Percentiles rank a stretch among this genome's conserved stretches.
These are phyloP conservation scores for Colletotrichum scovillei DNA, from an alignment of 2,329 filamentous ascomycete genomes.

Conservation along the genomic window DNA sequence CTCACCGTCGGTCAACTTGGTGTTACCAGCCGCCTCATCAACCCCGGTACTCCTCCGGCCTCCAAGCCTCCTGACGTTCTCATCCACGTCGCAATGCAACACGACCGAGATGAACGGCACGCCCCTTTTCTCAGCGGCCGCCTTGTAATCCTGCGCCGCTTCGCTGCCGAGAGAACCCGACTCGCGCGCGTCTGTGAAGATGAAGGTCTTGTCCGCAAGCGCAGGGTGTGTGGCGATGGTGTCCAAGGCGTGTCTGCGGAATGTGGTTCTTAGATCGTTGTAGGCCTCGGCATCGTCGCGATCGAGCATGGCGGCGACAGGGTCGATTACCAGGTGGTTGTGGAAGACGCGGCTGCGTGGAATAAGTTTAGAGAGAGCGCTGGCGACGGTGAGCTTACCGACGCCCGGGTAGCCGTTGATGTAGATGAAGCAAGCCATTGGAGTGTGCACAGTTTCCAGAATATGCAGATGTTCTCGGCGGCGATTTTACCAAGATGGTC, in stretches of 20 bases:
- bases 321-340: conserved; percentile 46
- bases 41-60: conserved; percentile 20
- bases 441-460: background rate
- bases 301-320: conserved; percentile 37
- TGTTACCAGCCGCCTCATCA: conserved; percentile 5
- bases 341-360: conserved; percentile 41
- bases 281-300: conserved; percentile 38
- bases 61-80: conserved; percentile 40
- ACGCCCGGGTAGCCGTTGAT: conserved; percentile 47
- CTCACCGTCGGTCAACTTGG: conserved; percentile 40
- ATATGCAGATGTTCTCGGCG: background rate
- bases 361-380: conserved; percentile 42
- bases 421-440: conserved; percentile 40
- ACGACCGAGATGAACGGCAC: conserved; percentile 43
- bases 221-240: conserved; percentile 24
- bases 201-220: conserved; percentile 36
- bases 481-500: background rate
- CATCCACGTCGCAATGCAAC: conserved; percentile 41
- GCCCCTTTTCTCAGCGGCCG: conserved; percentile 37
- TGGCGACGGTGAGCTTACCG: conserved; percentile 46
- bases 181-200: conserved; percentile 41
- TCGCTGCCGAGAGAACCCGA: conserved; percentile 12
- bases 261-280: conserved; percentile 35
- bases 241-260: conserved; percentile 16
- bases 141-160: conserved; percentile 37